Evolutionary conservation across 176 grass and related monocot species (phyloP).

Genomic region (Eragrostis curvula): DNA sequence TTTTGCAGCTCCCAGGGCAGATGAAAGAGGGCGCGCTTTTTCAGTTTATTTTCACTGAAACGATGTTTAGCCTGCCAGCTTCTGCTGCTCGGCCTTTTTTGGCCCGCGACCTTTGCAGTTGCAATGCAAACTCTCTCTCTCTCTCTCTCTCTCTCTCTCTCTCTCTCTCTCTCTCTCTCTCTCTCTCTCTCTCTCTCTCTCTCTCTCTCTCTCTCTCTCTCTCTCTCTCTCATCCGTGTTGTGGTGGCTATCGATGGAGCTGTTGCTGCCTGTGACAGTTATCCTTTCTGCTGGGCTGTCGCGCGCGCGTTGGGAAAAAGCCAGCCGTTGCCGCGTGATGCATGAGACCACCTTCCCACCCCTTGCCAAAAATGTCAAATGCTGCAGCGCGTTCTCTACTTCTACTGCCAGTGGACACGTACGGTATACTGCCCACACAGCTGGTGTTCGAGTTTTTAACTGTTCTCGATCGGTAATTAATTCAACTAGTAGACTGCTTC

Average conservation of each 20-base stretch:
- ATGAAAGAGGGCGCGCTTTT: neutral
- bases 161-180: slow-evolving; percentile 15
- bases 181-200: neutral
- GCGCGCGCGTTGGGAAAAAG: slow-evolving; percentile 20
- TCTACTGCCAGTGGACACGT: neutral
- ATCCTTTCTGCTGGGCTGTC: slow-evolving; percentile 35
- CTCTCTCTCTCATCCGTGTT: neutral
- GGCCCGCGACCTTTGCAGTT: neutral
- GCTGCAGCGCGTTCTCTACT: neutral
- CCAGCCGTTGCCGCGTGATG: slow-evolving; percentile 5
- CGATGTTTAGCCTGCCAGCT: neutral
- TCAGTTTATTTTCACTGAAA: neutral
- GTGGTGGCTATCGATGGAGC: neutral
- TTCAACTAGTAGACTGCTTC: neutral
- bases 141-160: neutral
- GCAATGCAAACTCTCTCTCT: neutral
- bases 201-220: neutral
- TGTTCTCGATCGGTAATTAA: too few relatives aligned
- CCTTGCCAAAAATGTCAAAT: slow-evolving; percentile 3
- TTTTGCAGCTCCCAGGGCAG: neutral
- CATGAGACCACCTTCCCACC: neutral
- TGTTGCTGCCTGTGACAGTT: slow-evolving; percentile 9
- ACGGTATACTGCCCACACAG: neutral
- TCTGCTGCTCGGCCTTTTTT: slow-evolving; percentile 15
- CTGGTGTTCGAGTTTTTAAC: neutral